phyloP scores from a whole-genome alignment of 345 rosid genomes.

The Hibiscus mutabilis region DNA sequence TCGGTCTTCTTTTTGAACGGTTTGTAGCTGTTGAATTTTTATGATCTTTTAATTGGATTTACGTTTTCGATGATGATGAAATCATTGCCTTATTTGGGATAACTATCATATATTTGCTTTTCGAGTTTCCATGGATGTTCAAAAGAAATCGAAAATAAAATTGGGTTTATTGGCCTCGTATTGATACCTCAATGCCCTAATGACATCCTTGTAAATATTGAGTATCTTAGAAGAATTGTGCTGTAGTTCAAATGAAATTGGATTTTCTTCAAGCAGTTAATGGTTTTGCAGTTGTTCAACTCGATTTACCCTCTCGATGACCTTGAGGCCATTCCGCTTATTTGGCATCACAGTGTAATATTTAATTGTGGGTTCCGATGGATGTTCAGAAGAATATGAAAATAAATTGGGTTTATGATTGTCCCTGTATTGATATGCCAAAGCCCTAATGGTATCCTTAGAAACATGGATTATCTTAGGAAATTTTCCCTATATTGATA shows the following conservation, averaged over 20 bases:
- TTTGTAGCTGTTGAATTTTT: neutral
- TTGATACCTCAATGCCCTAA: neutral
- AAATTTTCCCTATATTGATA: too few species aligned
- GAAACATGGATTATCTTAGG: neutral
- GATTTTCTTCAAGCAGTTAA: neutral
- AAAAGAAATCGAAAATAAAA: neutral
- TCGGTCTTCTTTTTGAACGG: neutral
- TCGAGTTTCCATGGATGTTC: neutral
- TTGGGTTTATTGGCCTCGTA: neutral
- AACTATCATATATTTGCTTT: neutral
- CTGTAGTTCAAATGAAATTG: neutral
- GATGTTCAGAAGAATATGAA: neutral
- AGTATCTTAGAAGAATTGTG: neutral
- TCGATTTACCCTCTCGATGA: neutral
- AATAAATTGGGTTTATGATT: neutral
- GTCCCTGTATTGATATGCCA: too few species aligned
- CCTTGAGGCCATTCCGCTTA: neutral
- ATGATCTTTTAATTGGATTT: neutral
- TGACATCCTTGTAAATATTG: neutral
- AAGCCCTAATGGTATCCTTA: neutral
- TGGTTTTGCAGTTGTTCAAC: neutral
- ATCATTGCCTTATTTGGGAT: neutral
- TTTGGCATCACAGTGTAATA: neutral
- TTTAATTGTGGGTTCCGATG: neutral
- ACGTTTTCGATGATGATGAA: slow-evolving; percentile 4